Base-by-base conservation (phyloP, 768 basidiomycete species). In the Lactarius quietus region DNA sequence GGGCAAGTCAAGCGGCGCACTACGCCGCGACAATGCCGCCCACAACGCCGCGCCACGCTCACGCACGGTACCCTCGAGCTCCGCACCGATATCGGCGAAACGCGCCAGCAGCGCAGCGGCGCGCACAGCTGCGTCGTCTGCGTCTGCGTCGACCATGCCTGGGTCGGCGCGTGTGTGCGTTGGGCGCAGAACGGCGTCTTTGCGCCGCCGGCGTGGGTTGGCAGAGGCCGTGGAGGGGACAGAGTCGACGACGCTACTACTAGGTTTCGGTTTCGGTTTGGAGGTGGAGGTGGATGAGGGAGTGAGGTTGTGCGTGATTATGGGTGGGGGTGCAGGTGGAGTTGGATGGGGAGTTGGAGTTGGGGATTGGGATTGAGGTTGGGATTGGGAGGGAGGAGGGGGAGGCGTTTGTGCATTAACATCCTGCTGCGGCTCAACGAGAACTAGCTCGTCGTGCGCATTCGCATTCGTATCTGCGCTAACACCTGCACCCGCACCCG, bases 1-100 rank as follows among this genome's bases (percentile, higher is more conserved):
- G 2, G 65, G 61, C 56, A 57, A 18, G 3, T 61, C 64, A 1
- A 59, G n/a, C 18, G 64, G 41, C 20, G 55, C 33, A 20, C 36
- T 10, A 1, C 59, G 60, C 17, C 64, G 55, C 3, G 65, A 57
- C 17, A 66, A 18, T 9, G 60, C 65, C 1, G 65, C 38, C 60
- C 55, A 62, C 5, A 66, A 26, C 48, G 65, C 60, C 0, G 60
- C 61, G 20, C 65, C 65, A 18, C 65, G 65, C 38, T 66, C 60
- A 20, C 65, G 65, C 56, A 66, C 60, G 18, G 60, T 61, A 18
- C 64, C 64, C 36, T 65, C 64, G 15, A 65, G 29, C 35, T 54
- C 64, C 4, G 60, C 26, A 9, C 65, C 60, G 23, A 62, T 55
- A 18, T 62, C 60, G 1, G 65, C 48, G 3, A 66, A 56, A 23